Base-by-base conservation (phyloP, 306 rosid genomes). In the Sicyos edulis region DNA sequence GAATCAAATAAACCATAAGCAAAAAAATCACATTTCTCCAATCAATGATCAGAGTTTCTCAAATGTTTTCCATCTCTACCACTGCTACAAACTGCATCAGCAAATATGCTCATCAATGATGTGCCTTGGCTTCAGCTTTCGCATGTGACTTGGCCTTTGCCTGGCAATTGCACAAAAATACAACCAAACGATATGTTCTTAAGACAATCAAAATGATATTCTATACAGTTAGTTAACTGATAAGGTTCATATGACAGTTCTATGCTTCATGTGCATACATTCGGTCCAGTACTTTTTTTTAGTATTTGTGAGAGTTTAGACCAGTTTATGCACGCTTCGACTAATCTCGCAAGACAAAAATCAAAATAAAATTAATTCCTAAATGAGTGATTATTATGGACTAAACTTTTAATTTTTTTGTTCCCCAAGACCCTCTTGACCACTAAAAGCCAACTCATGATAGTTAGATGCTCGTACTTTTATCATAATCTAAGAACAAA, bases 81-180 rank as follows among this genome's bases (percentile, higher is more conserved):
- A 42, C 14, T 8, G 45, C 54, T 73, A 58, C 40, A 59, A 55
- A 55, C 47, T 73, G 37, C 65, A 47, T 49, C 45, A 49, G 19
- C 34, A 21, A 24, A 22, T 13, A 26, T 17, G 20, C 52, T 37
- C 52, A 62, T 74, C 72, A 74, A 52, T 75, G 78, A 40, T 75
- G 78, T 47, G 78, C 34, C 72, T 83, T 80, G 21, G 84, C 81
- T 70, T 56, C 81, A 63, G 81, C 87, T 61, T 83, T 83, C 26
- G 77, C 56, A 20, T 60, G 79, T 44, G 87, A 68, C 79, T 78
- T 83, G 29, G 86, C 84, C 84, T 75, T 80, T 4, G 84, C 82
- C 87, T 83, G 78, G 10, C 54, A 17, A 74, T 26, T 34, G 44
- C 55, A 81, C 19, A 16, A 63, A 32, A 10, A 49, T 47, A 26